Evolutionary conservation across 1,139 yeast genomes (phyloP), one percentile per base, ranked within the genome.

Genomic region (Pichia sp.): DNA sequence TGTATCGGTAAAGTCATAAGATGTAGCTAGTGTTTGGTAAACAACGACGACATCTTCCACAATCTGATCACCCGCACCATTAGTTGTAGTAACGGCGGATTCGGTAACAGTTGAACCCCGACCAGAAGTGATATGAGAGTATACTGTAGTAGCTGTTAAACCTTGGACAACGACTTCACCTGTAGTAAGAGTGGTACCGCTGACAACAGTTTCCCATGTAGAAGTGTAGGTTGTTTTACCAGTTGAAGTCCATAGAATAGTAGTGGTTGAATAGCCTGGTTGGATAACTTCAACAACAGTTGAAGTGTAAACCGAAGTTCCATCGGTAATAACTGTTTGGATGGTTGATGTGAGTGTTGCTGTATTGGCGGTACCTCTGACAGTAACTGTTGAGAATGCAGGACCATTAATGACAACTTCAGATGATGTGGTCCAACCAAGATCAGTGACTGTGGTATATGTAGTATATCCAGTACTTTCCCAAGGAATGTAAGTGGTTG

Each of bases 401-500:
- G 51, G 51, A 32, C 51, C 41, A 22, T 24, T 28, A 17, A 48
- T 33, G 7, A 21, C 30, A 38, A 48, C 21, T 11, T 34, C 34
- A 6, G 49, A 34, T 14, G 11, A 17, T 9, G 43, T 18, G 5
- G 33, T n/a, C 30, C 40, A 32, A 12, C 19, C 34, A 12, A n/a
- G 3, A 20, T 19, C 20, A 7, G 24, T 24, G 6, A 24, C 19
- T 11, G 34, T 20, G 4, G 42, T 30, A n/a, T 9, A 3, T 21
- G 46, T 42, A 6, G 37, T 24, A 31, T 33, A 42, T 5, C 10
- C 18, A 6, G 18, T 18, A 3, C 15, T n/a, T 27, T 27, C 42
- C 42, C 45, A 40, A 31, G 18, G 17, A 15, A 21, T 14, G 19
- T 45, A 45, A 2, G 19, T 19, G 6, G 52, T 48, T 17, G 14